phyloP scores from a whole-genome alignment of 108 stramenopile genomes.

The Discostella stelligeroides region DNA sequence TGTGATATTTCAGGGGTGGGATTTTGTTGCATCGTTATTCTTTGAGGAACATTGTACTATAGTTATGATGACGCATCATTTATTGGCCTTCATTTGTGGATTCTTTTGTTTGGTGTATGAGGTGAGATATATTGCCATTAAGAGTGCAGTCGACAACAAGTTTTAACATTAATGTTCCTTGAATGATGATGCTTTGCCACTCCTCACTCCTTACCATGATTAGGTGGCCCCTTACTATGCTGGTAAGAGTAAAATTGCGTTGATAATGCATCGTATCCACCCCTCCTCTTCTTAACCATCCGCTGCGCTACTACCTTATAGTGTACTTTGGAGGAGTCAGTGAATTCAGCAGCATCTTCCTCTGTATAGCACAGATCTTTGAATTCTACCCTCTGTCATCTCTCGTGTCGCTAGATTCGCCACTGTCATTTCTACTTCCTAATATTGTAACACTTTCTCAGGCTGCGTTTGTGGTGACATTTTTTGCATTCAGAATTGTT shows the following conservation, averaged over 20 bases:
- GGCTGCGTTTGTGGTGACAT: constrained; percentile 50
- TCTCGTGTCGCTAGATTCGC: constrained; percentile 18
- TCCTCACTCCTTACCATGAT: too few species aligned
- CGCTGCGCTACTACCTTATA: constrained; percentile 22
- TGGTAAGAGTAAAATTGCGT: constrained; percentile 5
- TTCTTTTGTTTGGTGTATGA: constrained; percentile 57
- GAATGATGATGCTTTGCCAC: too few species aligned
- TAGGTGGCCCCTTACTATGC: constrained; percentile 24
- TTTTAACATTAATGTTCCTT: too few species aligned
- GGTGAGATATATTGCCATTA: too few species aligned
- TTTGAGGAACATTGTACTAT: constrained; percentile 57
- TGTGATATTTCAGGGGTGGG: constrained; percentile 68
- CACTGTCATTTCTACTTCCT: constrained; percentile 1
- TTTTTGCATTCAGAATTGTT: constrained; percentile 50
- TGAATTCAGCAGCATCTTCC: constrained; percentile 67
- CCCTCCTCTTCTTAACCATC: background rate
- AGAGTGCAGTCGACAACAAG: too few species aligned
- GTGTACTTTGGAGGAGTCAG: constrained; percentile 67
- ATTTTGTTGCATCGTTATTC: constrained; percentile 53
- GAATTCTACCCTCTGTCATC: constrained; percentile 59
- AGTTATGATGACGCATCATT: constrained; percentile 68
- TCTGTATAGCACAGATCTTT: constrained; percentile 57
- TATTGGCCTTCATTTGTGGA: constrained; percentile 55
- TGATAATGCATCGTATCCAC: background rate
- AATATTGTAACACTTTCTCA: constrained; percentile 22